Conservation (phyloP, 352 stramenopile genomes). For the Globisporangium acanthophoron region DNA sequence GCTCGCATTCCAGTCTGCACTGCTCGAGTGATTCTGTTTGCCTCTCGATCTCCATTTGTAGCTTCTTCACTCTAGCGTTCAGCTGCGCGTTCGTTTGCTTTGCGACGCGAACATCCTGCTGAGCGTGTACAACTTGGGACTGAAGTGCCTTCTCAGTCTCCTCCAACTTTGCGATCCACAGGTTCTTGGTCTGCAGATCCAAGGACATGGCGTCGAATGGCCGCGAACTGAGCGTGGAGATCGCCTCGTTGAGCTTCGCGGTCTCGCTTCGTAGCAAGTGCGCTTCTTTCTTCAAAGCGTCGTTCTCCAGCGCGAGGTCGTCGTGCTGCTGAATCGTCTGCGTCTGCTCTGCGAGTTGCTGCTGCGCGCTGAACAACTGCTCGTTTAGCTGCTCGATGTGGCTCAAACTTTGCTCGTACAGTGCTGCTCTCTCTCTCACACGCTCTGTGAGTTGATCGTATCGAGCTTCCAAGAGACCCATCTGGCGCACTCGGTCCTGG, state of each 20-base stretch:
- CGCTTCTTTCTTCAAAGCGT: slow-evolving; percentile 36
- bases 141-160: slow-evolving; percentile 21
- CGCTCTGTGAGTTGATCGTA: slow-evolving; percentile 44
- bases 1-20: slow-evolving; percentile 23
- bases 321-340: slow-evolving; percentile 29
- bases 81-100: slow-evolving; percentile 20
- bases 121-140: slow-evolving; percentile 12
- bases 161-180: slow-evolving; percentile 45
- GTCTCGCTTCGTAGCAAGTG: slow-evolving; percentile 57
- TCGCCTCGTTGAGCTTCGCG: slow-evolving; percentile 34
- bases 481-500: slow-evolving; percentile 28
- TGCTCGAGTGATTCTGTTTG: slow-evolving; percentile 14
- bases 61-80: slow-evolving; percentile 8
- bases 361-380: slow-evolving; percentile 37
- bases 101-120: slow-evolving; percentile 19
- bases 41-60: slow-evolving; percentile 14
- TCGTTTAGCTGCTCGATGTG: slow-evolving; percentile 33
- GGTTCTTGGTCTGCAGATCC: slow-evolving; percentile 38
- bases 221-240: slow-evolving; percentile 39
- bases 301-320: slow-evolving; percentile 25
- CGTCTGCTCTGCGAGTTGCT: slow-evolving; percentile 31
- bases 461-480: slow-evolving; percentile 48
- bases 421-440: slow-evolving; percentile 19
- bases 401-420: slow-evolving; percentile 33
- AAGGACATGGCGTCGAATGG: slow-evolving; percentile 40